phyloP scores from a whole-genome alignment of 75 land plant genomes.

The Cryptomeria japonica region DNA sequence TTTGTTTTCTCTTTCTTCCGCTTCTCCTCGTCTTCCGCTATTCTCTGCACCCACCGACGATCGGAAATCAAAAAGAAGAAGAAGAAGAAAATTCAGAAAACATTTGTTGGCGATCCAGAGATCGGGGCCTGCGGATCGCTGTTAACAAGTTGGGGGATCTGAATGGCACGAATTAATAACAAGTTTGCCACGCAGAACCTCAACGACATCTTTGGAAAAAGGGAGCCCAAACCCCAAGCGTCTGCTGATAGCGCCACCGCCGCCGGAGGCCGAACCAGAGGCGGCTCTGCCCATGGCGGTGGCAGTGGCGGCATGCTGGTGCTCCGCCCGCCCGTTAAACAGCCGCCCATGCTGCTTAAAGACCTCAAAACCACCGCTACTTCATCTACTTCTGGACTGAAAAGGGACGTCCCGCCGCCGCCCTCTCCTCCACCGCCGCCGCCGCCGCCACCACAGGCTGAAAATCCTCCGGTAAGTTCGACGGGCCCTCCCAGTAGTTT shows the following conservation, averaged over 20 bases:
- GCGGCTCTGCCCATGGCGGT: neutral
- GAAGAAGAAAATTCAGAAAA: neutral
- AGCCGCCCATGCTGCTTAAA: neutral
- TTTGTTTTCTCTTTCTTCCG: no score
- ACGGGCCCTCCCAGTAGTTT: neutral
- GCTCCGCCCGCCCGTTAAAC: constrained; percentile 3
- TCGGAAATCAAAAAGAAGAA: neutral
- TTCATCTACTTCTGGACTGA: neutral
- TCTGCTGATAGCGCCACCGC: neutral
- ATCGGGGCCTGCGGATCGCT: neutral
- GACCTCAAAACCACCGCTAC: neutral
- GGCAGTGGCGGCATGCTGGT: constrained; percentile 1
- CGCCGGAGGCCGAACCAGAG: neutral
- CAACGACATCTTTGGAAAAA: constrained; percentile 12
- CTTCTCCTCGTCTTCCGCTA: no score
- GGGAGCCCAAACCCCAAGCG: constrained; percentile 6
- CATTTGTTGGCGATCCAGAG: neutral
- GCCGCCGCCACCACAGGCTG: no score
- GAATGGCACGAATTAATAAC: constrained; percentile 11
- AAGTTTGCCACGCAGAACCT: constrained; percentile 12
- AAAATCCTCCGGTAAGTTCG: constrained; percentile 5
- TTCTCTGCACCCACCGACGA: neutral
- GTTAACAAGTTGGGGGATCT: neutral
- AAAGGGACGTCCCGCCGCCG: neutral
- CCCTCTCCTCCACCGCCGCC: neutral